Conservation (phyloP, 2,329 filamentous ascomycete species). For the Acrocalymma vagum region DNA sequence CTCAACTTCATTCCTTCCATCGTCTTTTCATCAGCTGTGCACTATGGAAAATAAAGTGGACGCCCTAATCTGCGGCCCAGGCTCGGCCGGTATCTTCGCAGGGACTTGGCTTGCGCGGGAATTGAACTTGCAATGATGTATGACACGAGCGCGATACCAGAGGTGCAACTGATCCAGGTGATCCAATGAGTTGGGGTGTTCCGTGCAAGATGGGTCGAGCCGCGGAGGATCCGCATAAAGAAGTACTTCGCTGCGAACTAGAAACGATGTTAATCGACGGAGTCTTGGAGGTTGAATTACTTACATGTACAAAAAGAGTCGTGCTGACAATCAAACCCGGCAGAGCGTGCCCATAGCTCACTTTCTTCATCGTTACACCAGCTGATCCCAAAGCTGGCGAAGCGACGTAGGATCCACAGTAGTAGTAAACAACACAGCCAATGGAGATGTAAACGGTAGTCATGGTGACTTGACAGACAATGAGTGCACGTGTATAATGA, state of each 20-base stretch:
- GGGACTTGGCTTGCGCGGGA: conserved; percentile 66
- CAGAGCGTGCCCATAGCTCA: conserved; percentile 73
- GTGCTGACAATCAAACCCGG: conserved; percentile 51
- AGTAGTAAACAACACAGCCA: conserved; percentile 74
- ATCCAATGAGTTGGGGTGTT: conserved; percentile 36
- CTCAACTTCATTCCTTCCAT: no score
- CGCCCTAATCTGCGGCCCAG: conserved; percentile 69
- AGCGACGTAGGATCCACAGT: conserved; percentile 67
- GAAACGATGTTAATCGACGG: conserved; percentile 3
- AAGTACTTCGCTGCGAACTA: conserved; percentile 36
- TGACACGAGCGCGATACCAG: conserved; percentile 20
- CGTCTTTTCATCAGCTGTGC: no score
- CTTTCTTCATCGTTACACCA: conserved; percentile 63
- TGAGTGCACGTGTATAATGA: conserved; percentile 65
- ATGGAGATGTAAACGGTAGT: conserved; percentile 71
- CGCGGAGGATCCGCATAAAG: conserved; percentile 76
- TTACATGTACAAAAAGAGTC: conserved; percentile 31
- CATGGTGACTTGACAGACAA: conserved; percentile 67
- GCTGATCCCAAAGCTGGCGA: conserved; percentile 74
- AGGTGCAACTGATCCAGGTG: conserved; percentile 32
- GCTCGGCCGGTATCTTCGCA: conserved; percentile 69
- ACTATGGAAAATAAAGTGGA: no score
- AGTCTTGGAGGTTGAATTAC: neutral
- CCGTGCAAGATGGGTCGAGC: conserved; percentile 67
- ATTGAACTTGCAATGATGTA: conserved; percentile 36